Evolutionary conservation across 139 green algal genomes (phyloP), one percentile per base, ranked within the genome.

Genomic region (Pycnococcus provasolii): DNA sequence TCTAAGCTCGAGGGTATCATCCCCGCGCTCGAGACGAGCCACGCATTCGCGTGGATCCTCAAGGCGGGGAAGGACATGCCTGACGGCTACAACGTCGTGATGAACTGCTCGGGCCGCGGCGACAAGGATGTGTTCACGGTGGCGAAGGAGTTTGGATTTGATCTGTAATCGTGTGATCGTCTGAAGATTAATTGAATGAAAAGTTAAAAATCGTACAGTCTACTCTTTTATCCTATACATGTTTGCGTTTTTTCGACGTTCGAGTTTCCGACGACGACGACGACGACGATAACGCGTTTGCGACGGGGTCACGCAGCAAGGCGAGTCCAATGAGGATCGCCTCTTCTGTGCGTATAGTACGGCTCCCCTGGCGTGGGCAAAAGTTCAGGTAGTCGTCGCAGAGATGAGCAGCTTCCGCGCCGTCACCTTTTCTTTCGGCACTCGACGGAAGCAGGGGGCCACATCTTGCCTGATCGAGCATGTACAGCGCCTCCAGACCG

Each of bases 71-170:
- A 91, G 9, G 87, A 80, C 5, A 70, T 99, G 41, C 62, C 80
- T 7, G 74, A 86, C 55, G 87, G 86, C 52, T 88, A 82, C 2
- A 81, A 78, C 41, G 70, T 99, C 26, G 91, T 99, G 3, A 74
- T 99, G 63, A 96, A 96, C 86, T 91, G 80, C 79, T 88, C 68
- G 45, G 80, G 80, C 3, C 80, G 92, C 11, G 92, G 92, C 15
- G 93, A 99, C 87, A 99, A 99, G 81, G 93, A 99, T 67, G 90
- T 98, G 50, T 88, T 92, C 79, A 88, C 81, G 43, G 89, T 76
- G 11, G 88, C 90, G 63, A 88, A 91, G 79, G 71, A 75, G 6
- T 50, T 90, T 42, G 71, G 75, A 64, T 64, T 82, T 71, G 71
- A 68, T 75, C 65, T 73, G 26, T 26, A 26, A 26, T 26, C 26